Percentiles rank a stretch among this genome's conserved stretches.
Conservation (phyloP, 371 early-diverging fungal genomes). For the Smittium culicis region DNA sequence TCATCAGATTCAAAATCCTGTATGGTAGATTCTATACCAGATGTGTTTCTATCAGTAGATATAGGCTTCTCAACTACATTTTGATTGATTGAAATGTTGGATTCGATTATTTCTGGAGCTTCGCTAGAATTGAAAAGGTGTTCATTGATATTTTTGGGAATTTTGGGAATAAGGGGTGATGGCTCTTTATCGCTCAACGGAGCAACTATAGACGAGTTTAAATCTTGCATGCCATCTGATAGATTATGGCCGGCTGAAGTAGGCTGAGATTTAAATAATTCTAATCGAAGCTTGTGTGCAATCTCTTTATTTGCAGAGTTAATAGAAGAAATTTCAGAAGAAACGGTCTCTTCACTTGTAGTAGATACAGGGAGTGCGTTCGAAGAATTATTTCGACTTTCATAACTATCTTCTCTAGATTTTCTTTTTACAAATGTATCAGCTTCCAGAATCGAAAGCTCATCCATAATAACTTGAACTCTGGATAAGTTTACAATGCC, state of each 20-base stretch:
- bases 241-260: too few relatives aligned
- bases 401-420: constrained; percentile 22
- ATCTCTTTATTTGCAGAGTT: background rate
- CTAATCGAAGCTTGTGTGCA: background rate
- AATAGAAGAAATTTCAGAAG: background rate
- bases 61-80: constrained; percentile 18
- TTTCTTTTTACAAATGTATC: constrained; percentile 62
- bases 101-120: too few relatives aligned
- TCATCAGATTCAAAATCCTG: too few relatives aligned
- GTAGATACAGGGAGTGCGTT: background rate
- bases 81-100: constrained; percentile 5
- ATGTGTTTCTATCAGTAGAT: too few relatives aligned
- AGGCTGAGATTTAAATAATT: background rate
- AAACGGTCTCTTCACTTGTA: background rate
- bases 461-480: constrained; percentile 59
- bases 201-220: too few relatives aligned
- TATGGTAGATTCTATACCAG: too few relatives aligned
- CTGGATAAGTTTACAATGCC: constrained; percentile 71
- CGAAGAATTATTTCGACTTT: constrained; percentile 6
- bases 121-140: too few relatives aligned
- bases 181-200: too few relatives aligned
- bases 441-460: constrained; percentile 73
- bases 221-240: too few relatives aligned
- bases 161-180: too few relatives aligned
- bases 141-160: too few relatives aligned